These are phyloP conservation scores for Syzygium aqueum DNA, from an alignment of 345 rosid species.

Conservation along the genomic window DNA sequence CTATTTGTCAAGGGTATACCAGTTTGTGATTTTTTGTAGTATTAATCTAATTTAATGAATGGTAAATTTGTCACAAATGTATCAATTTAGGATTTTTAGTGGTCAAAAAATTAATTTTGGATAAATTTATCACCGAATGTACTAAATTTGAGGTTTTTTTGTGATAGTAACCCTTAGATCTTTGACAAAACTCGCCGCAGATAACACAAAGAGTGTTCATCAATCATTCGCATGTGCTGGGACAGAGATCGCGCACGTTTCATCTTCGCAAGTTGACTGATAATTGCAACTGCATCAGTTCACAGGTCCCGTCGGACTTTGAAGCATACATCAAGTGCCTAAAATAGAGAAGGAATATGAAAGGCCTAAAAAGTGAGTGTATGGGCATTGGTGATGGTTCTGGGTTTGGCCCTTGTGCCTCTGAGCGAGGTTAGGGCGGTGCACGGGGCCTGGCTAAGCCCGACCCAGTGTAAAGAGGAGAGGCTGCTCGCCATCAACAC, in stretches of 20 bases:
- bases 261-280: neutral
- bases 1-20: too few relatives aligned
- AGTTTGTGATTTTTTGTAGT: too few relatives aligned
- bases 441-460: neutral
- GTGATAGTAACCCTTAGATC: too few relatives aligned
- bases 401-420: neutral
- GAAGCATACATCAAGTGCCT: neutral
- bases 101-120: too few relatives aligned
- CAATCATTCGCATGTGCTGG: neutral
- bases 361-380: neutral
- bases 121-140: too few relatives aligned
- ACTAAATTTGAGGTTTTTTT: too few relatives aligned
- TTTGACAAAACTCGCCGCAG: neutral
- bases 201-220: neutral
- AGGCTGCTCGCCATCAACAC: neutral
- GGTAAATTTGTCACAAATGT: too few relatives aligned
- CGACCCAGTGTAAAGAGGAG: constrained; percentile 9
- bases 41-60: too few relatives aligned
- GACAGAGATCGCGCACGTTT: neutral
- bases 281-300: neutral
- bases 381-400: neutral
- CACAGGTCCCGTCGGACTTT: neutral
- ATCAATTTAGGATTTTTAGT: too few relatives aligned
- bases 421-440: neutral
- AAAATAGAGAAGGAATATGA: neutral